A percentile compares a stretch with the other conserved stretches of the same genome.
phyloP scores from a whole-genome alignment of 2,329 filamentous ascomycete genomes.

The Colletotrichum theobromicola region DNA sequence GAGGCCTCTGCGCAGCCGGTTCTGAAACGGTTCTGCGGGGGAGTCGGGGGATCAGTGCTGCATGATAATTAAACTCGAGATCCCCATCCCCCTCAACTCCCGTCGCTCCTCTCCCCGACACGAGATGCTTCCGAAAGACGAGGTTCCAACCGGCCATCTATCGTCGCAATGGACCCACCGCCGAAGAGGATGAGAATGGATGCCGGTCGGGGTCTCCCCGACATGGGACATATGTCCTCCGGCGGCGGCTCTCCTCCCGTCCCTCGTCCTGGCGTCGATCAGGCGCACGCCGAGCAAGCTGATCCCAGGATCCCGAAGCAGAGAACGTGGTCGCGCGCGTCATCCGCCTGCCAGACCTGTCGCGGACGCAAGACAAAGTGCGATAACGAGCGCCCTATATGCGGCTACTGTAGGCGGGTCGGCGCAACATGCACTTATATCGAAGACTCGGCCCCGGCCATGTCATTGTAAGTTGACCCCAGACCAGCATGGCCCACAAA shows the following conservation, averaged over 20 bases:
- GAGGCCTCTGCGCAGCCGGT: constrained; percentile 6
- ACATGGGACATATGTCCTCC: background rate
- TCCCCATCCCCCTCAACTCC: background rate
- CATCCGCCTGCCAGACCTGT: constrained; percentile 39
- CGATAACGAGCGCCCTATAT: constrained; percentile 40
- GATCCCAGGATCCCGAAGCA: constrained; percentile 15
- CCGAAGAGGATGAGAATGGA: constrained; percentile 21
- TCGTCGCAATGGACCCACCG: constrained; percentile 18
- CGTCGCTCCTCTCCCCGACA: constrained; percentile 15
- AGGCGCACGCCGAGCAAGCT: constrained; percentile 1
- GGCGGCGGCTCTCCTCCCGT: constrained; percentile 1
- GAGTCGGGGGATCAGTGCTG: constrained; percentile 4
- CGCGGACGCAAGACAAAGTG: constrained; percentile 42
- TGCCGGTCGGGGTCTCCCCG: constrained; percentile 17
- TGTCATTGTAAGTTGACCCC: constrained; percentile 11
- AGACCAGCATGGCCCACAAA: background rate
- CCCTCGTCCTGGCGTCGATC: background rate
- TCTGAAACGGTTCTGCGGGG: constrained; percentile 17
- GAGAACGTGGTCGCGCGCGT: constrained; percentile 16
- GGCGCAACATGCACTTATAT: constrained; percentile 37
- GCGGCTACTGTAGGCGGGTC: constrained; percentile 38
- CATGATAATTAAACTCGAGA: constrained; percentile 12
- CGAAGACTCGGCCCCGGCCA: constrained; percentile 14
- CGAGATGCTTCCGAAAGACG: constrained; percentile 1
- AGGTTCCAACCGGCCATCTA: background rate